Evolutionary conservation across 1,139 yeast species (phyloP).

Genomic region (Wickerhamomyces sp.): DNA sequence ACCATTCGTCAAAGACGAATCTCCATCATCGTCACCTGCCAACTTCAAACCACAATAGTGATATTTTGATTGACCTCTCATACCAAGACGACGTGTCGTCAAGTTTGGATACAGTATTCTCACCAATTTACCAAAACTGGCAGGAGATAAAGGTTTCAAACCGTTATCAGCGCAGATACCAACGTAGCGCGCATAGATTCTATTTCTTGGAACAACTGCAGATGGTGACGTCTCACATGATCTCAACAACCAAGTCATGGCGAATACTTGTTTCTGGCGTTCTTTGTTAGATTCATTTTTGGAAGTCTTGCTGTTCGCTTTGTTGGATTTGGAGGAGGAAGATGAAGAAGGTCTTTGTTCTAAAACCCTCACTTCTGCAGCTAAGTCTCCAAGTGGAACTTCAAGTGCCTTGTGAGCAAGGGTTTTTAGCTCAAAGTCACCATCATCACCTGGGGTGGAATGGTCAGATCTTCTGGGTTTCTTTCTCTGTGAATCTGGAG

Average conservation of each 20-base stretch:
- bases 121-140: constrained; percentile 82
- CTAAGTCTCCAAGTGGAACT: constrained; percentile 46
- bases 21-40: constrained; percentile 39
- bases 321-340: constrained; percentile 12
- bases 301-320: constrained; percentile 8
- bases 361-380: constrained; percentile 40
- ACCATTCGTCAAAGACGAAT: constrained; percentile 15
- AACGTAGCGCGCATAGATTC: constrained; percentile 77
- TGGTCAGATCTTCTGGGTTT: constrained; percentile 33
- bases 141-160: constrained; percentile 74
- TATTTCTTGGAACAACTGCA: constrained; percentile 78
- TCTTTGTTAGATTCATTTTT: constrained; percentile 36
- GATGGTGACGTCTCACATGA: constrained; percentile 61
- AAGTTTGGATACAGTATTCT: constrained; percentile 67
- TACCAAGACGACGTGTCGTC: constrained; percentile 80
- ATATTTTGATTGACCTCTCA: constrained; percentile 84
- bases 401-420: constrained; percentile 41
- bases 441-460: constrained; percentile 37
- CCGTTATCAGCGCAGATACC: constrained; percentile 63
- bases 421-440: constrained; percentile 43
- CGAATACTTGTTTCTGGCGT: constrained; percentile 71
- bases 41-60: constrained; percentile 84
- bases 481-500: constrained; percentile 26
- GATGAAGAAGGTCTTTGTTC: constrained; percentile 28
- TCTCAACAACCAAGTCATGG: constrained; percentile 73